Evolutionary conservation across 495 filamentous ascomycete genomes (phyloP).

Genomic region (Penicillium diatomitis): DNA sequence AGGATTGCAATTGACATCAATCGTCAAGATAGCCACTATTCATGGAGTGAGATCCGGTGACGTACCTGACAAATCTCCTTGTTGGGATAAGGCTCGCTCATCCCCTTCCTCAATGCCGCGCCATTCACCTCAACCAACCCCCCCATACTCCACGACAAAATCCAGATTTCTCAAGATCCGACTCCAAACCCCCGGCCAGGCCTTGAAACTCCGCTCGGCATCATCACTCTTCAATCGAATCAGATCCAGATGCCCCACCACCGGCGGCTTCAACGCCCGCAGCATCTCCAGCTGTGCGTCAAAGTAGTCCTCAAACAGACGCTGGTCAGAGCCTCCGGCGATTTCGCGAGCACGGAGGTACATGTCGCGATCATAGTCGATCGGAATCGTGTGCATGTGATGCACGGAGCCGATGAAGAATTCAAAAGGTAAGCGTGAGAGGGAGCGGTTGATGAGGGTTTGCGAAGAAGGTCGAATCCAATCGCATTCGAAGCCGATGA

Average conservation of each 20-base stretch:
- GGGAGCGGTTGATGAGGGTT: slow-evolving; percentile 46
- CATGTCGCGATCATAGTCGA: slow-evolving; percentile 67
- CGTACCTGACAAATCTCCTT: slow-evolving; percentile 67
- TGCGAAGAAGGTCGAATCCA: slow-evolving; percentile 69
- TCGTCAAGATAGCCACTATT: too few relatives aligned
- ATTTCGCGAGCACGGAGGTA: slow-evolving; percentile 54
- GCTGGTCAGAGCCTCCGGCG: slow-evolving; percentile 58
- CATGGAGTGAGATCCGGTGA: neutral
- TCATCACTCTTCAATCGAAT: slow-evolving; percentile 70
- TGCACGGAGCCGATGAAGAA: slow-evolving; percentile 89
- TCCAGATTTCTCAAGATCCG: slow-evolving; percentile 64
- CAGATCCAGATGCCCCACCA: slow-evolving; percentile 92
- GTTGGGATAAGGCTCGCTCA: slow-evolving; percentile 82
- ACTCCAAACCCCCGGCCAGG: slow-evolving; percentile 58
- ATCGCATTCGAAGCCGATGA: slow-evolving; percentile 88
- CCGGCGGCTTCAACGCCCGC: slow-evolving; percentile 54
- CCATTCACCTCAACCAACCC: slow-evolving; percentile 86
- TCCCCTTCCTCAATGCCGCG: slow-evolving; percentile 76
- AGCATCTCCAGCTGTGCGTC: slow-evolving; percentile 82
- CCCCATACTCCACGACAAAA: slow-evolving; percentile 61
- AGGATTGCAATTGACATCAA: too few relatives aligned
- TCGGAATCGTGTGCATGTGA: slow-evolving; percentile 76
- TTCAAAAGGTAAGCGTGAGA: slow-evolving; percentile 57
- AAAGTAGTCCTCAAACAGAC: slow-evolving; percentile 71
- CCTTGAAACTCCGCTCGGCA: slow-evolving; percentile 46